phyloP scores from a whole-genome alignment of 164 flowering plant species.

The Echeveria elegans region DNA sequence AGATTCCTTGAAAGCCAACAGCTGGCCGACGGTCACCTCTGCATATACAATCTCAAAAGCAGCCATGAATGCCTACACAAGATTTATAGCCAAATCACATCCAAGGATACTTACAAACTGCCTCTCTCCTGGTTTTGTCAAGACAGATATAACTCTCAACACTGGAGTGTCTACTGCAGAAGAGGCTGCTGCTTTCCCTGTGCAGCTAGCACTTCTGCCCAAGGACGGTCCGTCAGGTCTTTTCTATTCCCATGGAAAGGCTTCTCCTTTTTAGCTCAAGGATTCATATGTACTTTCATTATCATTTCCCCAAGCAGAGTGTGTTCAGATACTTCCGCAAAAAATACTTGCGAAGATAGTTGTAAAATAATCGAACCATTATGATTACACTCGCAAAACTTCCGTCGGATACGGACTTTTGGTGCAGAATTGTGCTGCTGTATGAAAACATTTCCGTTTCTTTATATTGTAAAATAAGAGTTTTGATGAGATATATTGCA shows the following conservation, averaged over 20 bases:
- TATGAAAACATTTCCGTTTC: too few relatives aligned
- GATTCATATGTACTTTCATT: background rate
- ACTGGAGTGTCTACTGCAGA: conserved; percentile 9
- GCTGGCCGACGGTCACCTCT: conserved; percentile 24
- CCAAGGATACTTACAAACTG: conserved; percentile 10
- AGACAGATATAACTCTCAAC: conserved; percentile 12
- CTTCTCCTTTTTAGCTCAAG: background rate
- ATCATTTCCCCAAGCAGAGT: too few relatives aligned
- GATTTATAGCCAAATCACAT: conserved; percentile 12
- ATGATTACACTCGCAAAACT: too few relatives aligned
- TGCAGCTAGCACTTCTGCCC: conserved; percentile 17
- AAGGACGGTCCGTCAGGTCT: conserved; percentile 7
- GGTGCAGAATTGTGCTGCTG: too few relatives aligned
- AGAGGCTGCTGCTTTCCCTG: conserved; percentile 16
- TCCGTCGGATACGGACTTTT: too few relatives aligned
- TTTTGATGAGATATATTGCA: too few relatives aligned
- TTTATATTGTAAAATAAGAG: too few relatives aligned
- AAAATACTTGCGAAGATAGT: too few relatives aligned
- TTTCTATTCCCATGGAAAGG: background rate
- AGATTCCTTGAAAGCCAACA: conserved; percentile 18
- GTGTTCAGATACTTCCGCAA: too few relatives aligned
- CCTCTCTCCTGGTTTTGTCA: conserved; percentile 16
- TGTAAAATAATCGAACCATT: too few relatives aligned
- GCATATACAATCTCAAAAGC: conserved; percentile 16
- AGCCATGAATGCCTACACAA: background rate